Conservation (phyloP, 2,329 filamentous ascomycete genomes). For the Aspergillus versicolor region DNA sequence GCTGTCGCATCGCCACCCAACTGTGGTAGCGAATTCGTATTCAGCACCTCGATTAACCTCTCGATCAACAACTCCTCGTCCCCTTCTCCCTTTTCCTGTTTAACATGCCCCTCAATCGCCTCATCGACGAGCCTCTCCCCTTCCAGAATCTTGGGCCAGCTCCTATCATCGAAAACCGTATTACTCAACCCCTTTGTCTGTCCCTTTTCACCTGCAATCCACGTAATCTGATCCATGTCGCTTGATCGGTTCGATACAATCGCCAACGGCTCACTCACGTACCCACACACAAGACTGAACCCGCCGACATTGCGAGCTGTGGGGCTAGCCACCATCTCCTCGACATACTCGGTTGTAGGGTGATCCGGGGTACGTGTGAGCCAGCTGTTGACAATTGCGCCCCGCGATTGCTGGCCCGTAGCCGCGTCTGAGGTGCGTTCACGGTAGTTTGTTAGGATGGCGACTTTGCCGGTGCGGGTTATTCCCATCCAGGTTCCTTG, state of each 20-base stretch:
- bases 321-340: constrained; percentile 54
- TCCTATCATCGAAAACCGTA: constrained; percentile 57
- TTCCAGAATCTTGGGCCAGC: constrained; percentile 62
- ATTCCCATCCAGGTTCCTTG: constrained; percentile 67
- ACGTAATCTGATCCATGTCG: constrained; percentile 50
- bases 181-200: constrained; percentile 63
- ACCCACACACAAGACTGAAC: constrained; percentile 62
- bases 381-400: constrained; percentile 61
- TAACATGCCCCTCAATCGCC: constrained; percentile 49
- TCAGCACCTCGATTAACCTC: constrained; percentile 53
- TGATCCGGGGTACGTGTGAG: constrained; percentile 45
- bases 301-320: constrained; percentile 60
- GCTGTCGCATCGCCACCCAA: constrained; percentile 48
- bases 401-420: constrained; percentile 52
- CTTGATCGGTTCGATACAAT: constrained; percentile 64
- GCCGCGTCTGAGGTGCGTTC: constrained; percentile 52
- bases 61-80: constrained; percentile 52
- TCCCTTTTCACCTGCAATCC: constrained; percentile 49
- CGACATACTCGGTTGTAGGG: constrained; percentile 52
- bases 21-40: constrained; percentile 55
- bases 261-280: constrained; percentile 53
- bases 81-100: constrained; percentile 35
- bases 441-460: constrained; percentile 64
- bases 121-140: constrained; percentile 55
- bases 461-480: constrained; percentile 60